phyloP scores from a whole-genome alignment of 2,329 filamentous ascomycete species.

The Sporothrix inflata region DNA sequence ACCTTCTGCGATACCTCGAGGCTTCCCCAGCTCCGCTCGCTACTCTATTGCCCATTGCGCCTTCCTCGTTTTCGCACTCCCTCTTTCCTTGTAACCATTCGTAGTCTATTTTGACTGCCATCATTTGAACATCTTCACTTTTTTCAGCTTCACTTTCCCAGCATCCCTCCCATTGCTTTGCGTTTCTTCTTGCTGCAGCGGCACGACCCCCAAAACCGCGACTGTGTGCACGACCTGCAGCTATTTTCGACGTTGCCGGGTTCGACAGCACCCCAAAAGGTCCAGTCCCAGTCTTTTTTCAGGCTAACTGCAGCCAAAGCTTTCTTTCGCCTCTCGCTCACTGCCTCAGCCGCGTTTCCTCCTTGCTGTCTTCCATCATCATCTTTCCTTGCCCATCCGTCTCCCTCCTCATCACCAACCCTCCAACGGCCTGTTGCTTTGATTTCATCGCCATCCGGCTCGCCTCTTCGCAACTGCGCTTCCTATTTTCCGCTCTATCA shows the following conservation, averaged over 20 bases:
- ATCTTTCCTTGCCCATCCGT: neutral
- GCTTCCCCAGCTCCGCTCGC: neutral
- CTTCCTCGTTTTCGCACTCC: neutral
- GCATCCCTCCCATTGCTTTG: neutral
- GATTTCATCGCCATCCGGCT: neutral
- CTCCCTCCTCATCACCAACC: neutral
- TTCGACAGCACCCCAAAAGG: constrained; percentile 7
- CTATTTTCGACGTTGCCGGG: constrained; percentile 16
- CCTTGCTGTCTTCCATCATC: constrained; percentile 27
- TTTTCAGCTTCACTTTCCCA: constrained; percentile 7
- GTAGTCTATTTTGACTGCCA: neutral
- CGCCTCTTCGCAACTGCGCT: neutral
- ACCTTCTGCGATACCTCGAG: constrained; percentile 11
- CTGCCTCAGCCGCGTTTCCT: constrained; percentile 30
- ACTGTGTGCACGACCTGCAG: constrained; percentile 3
- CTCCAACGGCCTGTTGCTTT: constrained; percentile 1
- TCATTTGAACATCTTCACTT: neutral
- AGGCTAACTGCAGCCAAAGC: constrained; percentile 27
- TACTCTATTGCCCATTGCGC: constrained; percentile 13
- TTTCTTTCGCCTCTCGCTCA: constrained; percentile 16
- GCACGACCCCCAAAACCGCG: constrained; percentile 7
- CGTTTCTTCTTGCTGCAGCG: neutral
- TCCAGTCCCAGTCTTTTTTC: constrained; percentile 17
- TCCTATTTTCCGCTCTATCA: neutral
- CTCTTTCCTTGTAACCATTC: neutral